Evolutionary conservation across 2,329 filamentous ascomycete species (phyloP).

Genomic region (Colletotrichum sp.): DNA sequence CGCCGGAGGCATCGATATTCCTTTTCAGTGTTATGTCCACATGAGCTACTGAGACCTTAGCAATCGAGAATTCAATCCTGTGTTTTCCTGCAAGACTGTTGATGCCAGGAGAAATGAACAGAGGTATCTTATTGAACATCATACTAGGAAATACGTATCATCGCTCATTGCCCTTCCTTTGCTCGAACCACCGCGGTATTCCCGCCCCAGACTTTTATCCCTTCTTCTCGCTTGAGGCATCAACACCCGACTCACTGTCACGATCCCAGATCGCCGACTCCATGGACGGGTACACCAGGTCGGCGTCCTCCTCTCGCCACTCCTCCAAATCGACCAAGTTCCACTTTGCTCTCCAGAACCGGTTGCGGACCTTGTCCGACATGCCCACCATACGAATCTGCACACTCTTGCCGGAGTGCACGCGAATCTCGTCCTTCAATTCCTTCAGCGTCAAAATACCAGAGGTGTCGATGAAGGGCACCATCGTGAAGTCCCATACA

Average conservation of each 20-base stretch:
- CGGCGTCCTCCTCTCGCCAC: conserved; percentile 16
- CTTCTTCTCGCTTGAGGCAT: conserved; percentile 3
- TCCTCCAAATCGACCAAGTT: conserved; percentile 9
- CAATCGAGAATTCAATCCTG: accelerated
- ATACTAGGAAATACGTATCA: background rate
- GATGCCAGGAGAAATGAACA: background rate
- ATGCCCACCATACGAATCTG: conserved; percentile 57
- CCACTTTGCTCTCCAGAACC: conserved; percentile 46
- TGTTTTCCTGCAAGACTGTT: accelerated
- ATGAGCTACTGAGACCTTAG: background rate
- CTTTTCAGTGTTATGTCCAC: background rate
- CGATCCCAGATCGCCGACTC: conserved; percentile 19
- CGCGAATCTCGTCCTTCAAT: conserved; percentile 52
- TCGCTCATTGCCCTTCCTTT: background rate
- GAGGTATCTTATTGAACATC: background rate
- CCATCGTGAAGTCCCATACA: conserved; percentile 57
- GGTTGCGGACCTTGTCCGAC: conserved; percentile 43
- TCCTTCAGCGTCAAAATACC: conserved; percentile 55
- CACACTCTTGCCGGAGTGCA: conserved; percentile 51
- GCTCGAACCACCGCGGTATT: background rate
- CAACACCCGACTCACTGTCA: conserved; percentile 2
- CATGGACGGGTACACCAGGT: conserved; percentile 18
- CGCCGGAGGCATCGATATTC: accelerated
- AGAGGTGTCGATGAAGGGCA: conserved; percentile 60
- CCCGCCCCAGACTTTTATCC: background rate